Evolutionary conservation across 305 asterid species (phyloP), one percentile per base, ranked within the genome.

Genomic region (Nicotiana rustica): DNA sequence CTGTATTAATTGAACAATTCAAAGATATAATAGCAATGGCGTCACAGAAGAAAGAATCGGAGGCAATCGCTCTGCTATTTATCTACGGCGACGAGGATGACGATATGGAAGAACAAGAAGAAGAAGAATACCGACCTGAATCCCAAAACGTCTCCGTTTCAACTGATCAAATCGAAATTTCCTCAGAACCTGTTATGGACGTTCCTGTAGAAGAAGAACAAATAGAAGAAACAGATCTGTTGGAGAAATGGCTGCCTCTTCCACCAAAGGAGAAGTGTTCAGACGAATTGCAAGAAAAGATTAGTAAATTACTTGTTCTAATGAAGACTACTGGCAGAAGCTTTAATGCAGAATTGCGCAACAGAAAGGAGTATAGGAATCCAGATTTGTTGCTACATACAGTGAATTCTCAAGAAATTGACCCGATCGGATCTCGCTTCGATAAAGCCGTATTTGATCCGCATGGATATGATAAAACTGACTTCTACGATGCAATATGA

Each of bases 321-420:
- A 94, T 91, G 93, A 92, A 84, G 88, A 85, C 89, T 79, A 83
- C 87, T 82, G 98, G 99, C 69, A 92, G 91, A 89, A 92, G 97
- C 90, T 96, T 89, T 90, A 96, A 94, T 83, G 84, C 98, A 19
- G 98, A 96, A 87, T 97, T 94, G 87, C 97, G 98, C 85, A 96
- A 94, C 69, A 89, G 91, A 84, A 96, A 96, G 89, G 98, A 93
- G 81, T 96, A 96, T 82, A 92, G 99, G 19, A 96, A 96, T 82
- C 99, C 99, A 33, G 98, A 94, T 86, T 96, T 96, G 86, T 85
- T 96, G 90, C 90, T 94, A 84, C 98, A 93, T 87, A 97, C 98
- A 21, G 98, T 96, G 86, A 94, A 97, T 41, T 92, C 93, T 87
- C 98, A 92, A 84, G 92, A 91, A 67, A 94, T 94, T 79, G 98